Base-by-base conservation (phyloP, 1,284 basidiomycete species). In the Tylopilus sp. region DNA sequence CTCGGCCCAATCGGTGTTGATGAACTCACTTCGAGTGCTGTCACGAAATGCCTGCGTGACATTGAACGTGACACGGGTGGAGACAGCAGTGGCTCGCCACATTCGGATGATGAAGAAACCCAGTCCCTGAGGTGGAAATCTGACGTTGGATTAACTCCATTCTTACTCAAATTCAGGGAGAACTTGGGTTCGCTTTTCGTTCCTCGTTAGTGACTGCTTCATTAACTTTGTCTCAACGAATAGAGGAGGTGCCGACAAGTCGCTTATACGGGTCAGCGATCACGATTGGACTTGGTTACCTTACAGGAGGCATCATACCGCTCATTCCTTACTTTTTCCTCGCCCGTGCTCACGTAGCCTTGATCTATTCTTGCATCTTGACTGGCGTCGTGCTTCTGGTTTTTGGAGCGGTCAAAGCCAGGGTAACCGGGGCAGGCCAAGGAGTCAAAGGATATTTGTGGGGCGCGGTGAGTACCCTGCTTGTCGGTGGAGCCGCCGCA, bases 271-370 rank as follows among this genome's bases (percentile, higher is more conserved):
- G 86, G 41, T 95, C 91, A 2, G 94, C 95, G 1, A 79, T 96
- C 57, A 97, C 94, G 0, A 97, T 97, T 64, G 94, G 94, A 46
- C 78, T 88, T 64, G 88, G 89, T 3, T 87, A 90, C 75, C 76
- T 94, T 61, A 39, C 95, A 49, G 93, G 93, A 47, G 93, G 93
- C 33, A 76, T 93, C 46, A 88, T 96, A 61, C 93, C 92, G 2
- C 77, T 96, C 37, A 58, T 92, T 6, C 95, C 95, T 6, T 97
- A 97, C 73, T 94, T 97, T 74, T 90, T 92, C 74, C 79, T 91
- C 59, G 63, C 75, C 15, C 66, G 58, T 9, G 86, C 84, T 58
- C 77, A 85, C 66, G 63, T 79, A 28, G 88, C 85, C 3, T 74
- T 90, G 39, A 68, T 89, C 38, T 90, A 82, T 62, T 89, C 86